phyloP scores from a whole-genome alignment of 176 grass and related monocot species.

The barley (Hordeum vulgare) region DNA sequence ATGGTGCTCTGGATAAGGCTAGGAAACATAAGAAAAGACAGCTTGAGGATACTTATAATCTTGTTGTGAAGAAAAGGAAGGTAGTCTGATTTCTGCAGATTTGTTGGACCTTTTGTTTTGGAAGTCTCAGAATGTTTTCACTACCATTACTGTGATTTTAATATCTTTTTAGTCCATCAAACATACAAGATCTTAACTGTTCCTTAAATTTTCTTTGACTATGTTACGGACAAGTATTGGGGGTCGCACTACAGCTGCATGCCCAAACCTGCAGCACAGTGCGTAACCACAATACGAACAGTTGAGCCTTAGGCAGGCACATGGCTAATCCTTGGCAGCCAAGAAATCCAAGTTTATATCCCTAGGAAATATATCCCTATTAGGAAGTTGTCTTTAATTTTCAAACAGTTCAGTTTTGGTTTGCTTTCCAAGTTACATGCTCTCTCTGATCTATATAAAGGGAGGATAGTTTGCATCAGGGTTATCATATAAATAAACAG shows the following conservation, averaged over 20 bases:
- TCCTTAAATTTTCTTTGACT: not conserved
- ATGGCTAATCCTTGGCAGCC: not conserved
- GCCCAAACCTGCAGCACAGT: not conserved
- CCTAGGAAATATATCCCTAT: not conserved
- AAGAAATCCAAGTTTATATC: not conserved
- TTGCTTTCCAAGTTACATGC: not conserved
- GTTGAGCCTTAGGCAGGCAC: not conserved
- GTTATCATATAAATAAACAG: not conserved
- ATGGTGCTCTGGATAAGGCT: slow-evolving; percentile 98
- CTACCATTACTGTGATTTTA: not conserved
- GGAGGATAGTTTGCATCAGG: not conserved
- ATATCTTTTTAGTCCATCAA: not conserved
- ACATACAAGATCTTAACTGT: not conserved
- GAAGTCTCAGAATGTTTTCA: not conserved
- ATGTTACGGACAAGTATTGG: too few relatives aligned
- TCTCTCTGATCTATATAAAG: too few relatives aligned
- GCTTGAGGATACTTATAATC: slow-evolving; percentile 86
- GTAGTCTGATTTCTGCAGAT: slow-evolving; percentile 36
- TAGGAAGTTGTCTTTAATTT: not conserved
- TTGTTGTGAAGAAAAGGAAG: slow-evolving; percentile 93
- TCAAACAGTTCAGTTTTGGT: not conserved
- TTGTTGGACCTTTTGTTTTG: not conserved
- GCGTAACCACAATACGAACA: not conserved
- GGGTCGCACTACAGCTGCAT: not conserved
- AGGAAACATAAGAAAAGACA: slow-evolving; percentile 99